Evolutionary conservation across 164 flowering plant genomes (phyloP), one percentile per base, ranked within the genome.

Genomic region (Euptelea pleiosperma): DNA sequence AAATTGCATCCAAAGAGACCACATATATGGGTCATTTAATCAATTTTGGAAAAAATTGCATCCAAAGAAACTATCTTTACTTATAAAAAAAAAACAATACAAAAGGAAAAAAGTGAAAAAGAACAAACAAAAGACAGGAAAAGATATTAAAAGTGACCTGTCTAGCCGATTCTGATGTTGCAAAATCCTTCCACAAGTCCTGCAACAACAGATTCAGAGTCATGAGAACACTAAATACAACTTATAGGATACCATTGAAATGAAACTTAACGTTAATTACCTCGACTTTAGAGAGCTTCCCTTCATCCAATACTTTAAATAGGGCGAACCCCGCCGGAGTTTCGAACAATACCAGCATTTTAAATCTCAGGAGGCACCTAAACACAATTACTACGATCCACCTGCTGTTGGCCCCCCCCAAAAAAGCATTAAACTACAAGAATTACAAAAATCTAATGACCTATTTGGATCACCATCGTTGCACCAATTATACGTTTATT

Each of bases 241-340:
- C 1, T 8, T 3, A 35, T 0, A 6, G 22, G 4, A 14, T 21
- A 39, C 24, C 11, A 14, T n/a, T 24, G 8, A 48, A 54, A 25
- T n/a, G 28, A 47, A 12, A 9, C 16, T 18, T 8, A 41, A 25
- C 25, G n/a, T 2, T 33, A 8, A 40, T 29, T 48, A 83, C 88
- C 77, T 83, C 93, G 37, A 84, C 85, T 74, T 82, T 74, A n/a
- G 82, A 75, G 48, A 91, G 88, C 76, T 87, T 91, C 46, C 87
- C 91, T 69, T 90, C 97, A 74, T 89, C 86, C 67, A 87, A 63
- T 0, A 92, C 91, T 73, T 89, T 92, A 59, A 92, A 92, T 9
- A 92, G 75, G 75, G 94, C 91, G 63, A 84, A 89, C 2, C 98
- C 97, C 44, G 94, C 96, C 2, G 94, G 87, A 0, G 97, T 92